Conservation (phyloP, 1,139 yeast genomes). For the Debaryomyces coudertii region DNA sequence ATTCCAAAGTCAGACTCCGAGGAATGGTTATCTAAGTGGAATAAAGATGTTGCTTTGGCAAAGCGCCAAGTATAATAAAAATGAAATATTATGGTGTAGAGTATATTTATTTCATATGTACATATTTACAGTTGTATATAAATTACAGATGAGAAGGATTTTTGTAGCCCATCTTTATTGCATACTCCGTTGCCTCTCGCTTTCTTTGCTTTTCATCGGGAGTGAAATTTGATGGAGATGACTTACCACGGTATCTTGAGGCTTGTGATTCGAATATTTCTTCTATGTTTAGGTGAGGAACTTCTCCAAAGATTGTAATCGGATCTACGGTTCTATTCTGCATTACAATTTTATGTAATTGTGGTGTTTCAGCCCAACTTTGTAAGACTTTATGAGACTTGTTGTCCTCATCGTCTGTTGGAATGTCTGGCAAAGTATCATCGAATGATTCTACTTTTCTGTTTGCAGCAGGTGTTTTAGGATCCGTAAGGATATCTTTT, state of each 20-base stretch:
- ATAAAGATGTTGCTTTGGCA: constrained; percentile 62
- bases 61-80: constrained; percentile 34
- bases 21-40: constrained; percentile 70
- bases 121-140: constrained; percentile 5
- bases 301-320: constrained; percentile 73
- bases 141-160: constrained; percentile 7
- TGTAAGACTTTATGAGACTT: constrained; percentile 47
- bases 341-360: constrained; percentile 52
- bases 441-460: constrained; percentile 16
- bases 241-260: constrained; percentile 53
- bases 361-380: constrained; percentile 77
- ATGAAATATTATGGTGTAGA: not conserved
- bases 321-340: constrained; percentile 72
- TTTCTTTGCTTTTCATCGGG: constrained; percentile 30
- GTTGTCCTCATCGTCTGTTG: constrained; percentile 61
- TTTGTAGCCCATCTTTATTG: constrained; percentile 56
- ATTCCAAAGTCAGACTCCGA: constrained; percentile 74
- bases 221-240: constrained; percentile 56
- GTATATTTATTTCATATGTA: constrained; percentile 4
- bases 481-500: constrained; percentile 9
- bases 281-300: constrained; percentile 67
- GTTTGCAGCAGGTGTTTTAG: constrained; percentile 15
- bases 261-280: constrained; percentile 64
- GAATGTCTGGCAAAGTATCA: constrained; percentile 47
- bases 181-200: constrained; percentile 54